Evolutionary conservation across 2,329 filamentous ascomycete genomes (phyloP), one percentile per base, ranked within the genome.

Genomic region (Hymenoscyphus salicellus): DNA sequence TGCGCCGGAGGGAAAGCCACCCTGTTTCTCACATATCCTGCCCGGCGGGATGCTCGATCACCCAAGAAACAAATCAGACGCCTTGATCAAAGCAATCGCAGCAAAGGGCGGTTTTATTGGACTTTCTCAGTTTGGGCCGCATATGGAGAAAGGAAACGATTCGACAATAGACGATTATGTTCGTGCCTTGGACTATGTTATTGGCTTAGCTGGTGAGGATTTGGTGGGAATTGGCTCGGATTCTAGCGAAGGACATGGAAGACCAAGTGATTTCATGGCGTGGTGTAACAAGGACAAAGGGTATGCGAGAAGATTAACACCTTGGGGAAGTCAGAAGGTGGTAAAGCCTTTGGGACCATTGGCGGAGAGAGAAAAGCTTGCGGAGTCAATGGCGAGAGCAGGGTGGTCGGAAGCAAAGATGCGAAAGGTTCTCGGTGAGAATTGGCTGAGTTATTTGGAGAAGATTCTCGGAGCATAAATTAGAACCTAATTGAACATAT

Each of bases 191-290:
- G 78, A 55, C 65, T 8, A 78, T 75, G 8, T 81, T 79, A 64
- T 83, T 79, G 41, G 81, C 79, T 67, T 83, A 79, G 2, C 80
- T 79, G 5, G 74, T 75, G 67, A 76, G 78, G 43, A 81, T 72
- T 66, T 79, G 74, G 66, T 73, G 69, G 30, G 75, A 74, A 72
- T 79, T 36, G 78, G 77, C 2, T 78, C 76, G 1, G 52, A 55
- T 32, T 74, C 76, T 6, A 78, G 76, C 56, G 77, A 79, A 63
- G 77, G 77, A 38, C 76, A 79, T 65, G 75, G 72, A 4, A 68
- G 76, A 26, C 77, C 77, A 1, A 77, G 76, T 57, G 76, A 78
- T 2, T 79, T 79, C 64, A 75, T 78, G 68, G 77, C 72, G 1
- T 78, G 77, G 78, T 79, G 77, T 68, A 78, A 78, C 66, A 77